Evolutionary conservation across 495 filamentous ascomycete species (phyloP).

Genomic region (Haplographium delicatum): DNA sequence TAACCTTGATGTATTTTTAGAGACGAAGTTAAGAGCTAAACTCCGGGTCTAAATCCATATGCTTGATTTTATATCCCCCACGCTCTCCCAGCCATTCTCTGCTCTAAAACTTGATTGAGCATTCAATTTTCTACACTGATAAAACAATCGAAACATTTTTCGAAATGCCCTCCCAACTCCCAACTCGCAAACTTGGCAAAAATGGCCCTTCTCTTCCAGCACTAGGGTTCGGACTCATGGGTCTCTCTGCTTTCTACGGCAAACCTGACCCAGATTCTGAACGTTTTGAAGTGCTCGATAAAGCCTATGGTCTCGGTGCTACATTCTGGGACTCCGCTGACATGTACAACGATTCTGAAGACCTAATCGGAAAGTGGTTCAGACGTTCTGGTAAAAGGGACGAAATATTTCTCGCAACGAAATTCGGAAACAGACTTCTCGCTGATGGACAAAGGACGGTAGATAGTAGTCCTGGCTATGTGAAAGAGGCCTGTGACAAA

Average conservation of each 20-base stretch:
- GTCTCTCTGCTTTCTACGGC: constrained; percentile 42
- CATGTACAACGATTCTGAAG: constrained; percentile 44
- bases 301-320: constrained; percentile 45
- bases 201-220: constrained; percentile 50
- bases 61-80: too few species aligned
- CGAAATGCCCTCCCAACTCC: constrained; percentile 28
- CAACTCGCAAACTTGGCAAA: constrained; percentile 43
- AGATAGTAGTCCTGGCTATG: constrained; percentile 27
- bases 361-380: constrained; percentile 54
- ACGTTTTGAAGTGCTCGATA: constrained; percentile 38
- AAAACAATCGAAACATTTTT: too few species aligned
- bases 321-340: constrained; percentile 60
- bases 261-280: constrained; percentile 30
- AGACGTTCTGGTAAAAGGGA: constrained; percentile 42
- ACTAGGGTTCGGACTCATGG: constrained; percentile 55
- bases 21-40: too few species aligned
- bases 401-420: constrained; percentile 50
- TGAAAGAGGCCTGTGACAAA: constrained; percentile 30
- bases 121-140: too few species aligned
- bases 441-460: constrained; percentile 14
- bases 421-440: constrained; percentile 34
- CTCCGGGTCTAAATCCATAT: too few species aligned
- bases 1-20: too few species aligned
- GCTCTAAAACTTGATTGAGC: too few species aligned
- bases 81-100: too few species aligned